Percentiles rank a stretch among this genome's conserved stretches.
Evolutionary conservation across 768 basidiomycete genomes (phyloP).

Genomic region (Boletus speciosus): DNA sequence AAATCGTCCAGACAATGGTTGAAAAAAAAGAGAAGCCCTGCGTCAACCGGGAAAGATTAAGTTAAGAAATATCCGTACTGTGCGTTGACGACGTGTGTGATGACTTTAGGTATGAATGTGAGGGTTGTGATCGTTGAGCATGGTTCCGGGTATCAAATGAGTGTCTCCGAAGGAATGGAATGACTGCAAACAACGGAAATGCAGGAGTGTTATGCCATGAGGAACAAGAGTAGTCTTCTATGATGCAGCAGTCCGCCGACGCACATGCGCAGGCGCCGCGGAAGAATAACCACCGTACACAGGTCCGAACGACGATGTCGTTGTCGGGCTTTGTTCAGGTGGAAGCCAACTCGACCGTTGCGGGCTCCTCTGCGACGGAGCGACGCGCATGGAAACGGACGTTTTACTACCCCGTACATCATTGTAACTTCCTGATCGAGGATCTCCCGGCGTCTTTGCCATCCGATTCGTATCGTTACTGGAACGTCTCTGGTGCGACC

Average conservation of each 20-base stretch:
- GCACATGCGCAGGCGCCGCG: conserved; percentile 8
- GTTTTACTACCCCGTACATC: conserved; percentile 15
- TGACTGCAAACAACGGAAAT: conserved; percentile 12
- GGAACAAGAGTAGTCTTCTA: conserved; percentile 12
- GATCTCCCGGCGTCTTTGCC: conserved; percentile 7
- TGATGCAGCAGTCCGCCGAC: conserved; percentile 19
- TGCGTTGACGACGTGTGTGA: conserved; percentile 9
- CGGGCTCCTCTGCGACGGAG: conserved; percentile 8
- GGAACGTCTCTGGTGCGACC: conserved; percentile 28
- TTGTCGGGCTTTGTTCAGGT: conserved; percentile 15
- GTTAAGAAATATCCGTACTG: conserved; percentile 24
- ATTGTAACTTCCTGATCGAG: conserved; percentile 14
- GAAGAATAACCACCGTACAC: conserved; percentile 14
- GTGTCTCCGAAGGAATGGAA: conserved; percentile 20
- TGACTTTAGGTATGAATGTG: conserved; percentile 16
- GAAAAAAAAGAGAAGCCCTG: conserved; percentile 3
- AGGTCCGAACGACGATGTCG: conserved; percentile 15
- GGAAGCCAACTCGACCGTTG: conserved; percentile 26
- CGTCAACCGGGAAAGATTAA: conserved; percentile 12
- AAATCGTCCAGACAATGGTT: conserved; percentile 17
- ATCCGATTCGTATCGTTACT: conserved; percentile 29
- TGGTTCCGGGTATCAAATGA: conserved; percentile 30
- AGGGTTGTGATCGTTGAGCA: conserved; percentile 11
- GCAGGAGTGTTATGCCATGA: neutral
- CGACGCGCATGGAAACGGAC: conserved; percentile 6